These are phyloP conservation scores for Corallochytrium limacisporum DNA, from an alignment of 78 protist genomes.

Conservation along the genomic window DNA sequence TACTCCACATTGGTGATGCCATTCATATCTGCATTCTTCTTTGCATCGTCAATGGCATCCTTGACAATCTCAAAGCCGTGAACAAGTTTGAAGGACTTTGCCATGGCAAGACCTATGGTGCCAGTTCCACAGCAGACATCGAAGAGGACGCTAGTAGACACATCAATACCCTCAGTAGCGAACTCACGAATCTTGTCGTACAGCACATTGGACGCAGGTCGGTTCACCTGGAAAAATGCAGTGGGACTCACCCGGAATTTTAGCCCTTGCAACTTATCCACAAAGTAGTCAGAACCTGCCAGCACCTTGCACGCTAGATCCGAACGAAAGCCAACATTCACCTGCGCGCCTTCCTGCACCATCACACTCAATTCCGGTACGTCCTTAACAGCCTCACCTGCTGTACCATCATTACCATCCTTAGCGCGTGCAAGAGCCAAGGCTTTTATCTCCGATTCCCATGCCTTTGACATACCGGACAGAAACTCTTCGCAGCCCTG, in stretches of 20 bases:
- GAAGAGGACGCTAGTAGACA: slow-evolving; percentile 13
- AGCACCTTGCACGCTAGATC: no score
- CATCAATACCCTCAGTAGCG: neutral
- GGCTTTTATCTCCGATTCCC: no score
- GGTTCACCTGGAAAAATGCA: slow-evolving; percentile 11
- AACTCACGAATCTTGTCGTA: slow-evolving; percentile 2
- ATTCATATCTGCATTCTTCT: slow-evolving; percentile 49
- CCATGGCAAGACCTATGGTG: slow-evolving; percentile 66
- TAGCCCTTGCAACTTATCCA: neutral
- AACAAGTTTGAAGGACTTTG: slow-evolving; percentile 30
- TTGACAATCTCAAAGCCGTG: slow-evolving; percentile 66
- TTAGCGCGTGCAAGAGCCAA: no score
- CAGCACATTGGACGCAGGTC: neutral
- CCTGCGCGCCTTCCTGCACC: no score
- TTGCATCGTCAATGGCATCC: slow-evolving; percentile 59
- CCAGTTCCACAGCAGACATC: slow-evolving; percentile 92
- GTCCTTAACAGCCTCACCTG: no score
- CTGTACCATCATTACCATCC: no score
- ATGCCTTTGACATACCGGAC: no score
- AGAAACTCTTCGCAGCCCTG: no score
- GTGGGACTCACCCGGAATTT: slow-evolving; percentile 3
- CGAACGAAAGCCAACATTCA: no score
- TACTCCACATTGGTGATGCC: slow-evolving; percentile 34
- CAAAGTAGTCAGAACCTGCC: no score
- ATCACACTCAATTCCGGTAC: no score